A percentile compares a stretch with the other conserved stretches of the same genome.
These are phyloP conservation scores for Casaregolazyma suthepensis DNA, from an alignment of 1,139 yeast genomes.

Conservation along the genomic window DNA sequence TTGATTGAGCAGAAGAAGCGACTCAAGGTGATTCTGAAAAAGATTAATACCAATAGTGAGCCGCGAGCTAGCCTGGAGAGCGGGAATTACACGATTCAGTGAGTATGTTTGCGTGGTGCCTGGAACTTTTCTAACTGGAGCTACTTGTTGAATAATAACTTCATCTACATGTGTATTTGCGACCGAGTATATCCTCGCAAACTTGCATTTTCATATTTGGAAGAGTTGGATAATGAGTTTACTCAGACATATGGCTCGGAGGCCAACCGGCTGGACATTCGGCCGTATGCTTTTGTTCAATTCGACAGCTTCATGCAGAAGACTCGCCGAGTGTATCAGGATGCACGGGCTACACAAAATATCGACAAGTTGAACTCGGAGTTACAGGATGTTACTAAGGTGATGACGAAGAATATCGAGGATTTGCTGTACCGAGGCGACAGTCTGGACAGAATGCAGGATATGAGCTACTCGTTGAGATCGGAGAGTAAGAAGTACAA, in stretches of 20 bases:
- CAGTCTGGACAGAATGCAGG: constrained; percentile 84
- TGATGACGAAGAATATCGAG: constrained; percentile 94
- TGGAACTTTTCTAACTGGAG: constrained; percentile 10
- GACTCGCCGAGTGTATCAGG: constrained; percentile 83
- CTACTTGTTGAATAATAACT: constrained; percentile 56
- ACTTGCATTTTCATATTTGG: constrained; percentile 79
- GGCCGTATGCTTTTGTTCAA: constrained; percentile 87
- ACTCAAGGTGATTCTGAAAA: constrained; percentile 67
- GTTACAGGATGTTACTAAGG: constrained; percentile 86
- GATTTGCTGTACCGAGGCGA: constrained; percentile 93
- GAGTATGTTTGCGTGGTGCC: constrained; percentile 12
- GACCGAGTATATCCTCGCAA: constrained; percentile 80
- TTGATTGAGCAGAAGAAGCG: constrained; percentile 77
- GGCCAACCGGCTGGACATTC: constrained; percentile 52
- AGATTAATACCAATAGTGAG: constrained; percentile 76
- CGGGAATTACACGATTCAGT: constrained; percentile 66
- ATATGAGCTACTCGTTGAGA: constrained; percentile 72
- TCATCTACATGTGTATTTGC: constrained; percentile 71
- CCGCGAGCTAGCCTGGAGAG: constrained; percentile 82
- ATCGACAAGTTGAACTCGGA: constrained; percentile 82
- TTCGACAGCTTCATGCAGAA: constrained; percentile 80
- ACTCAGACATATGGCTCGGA: constrained; percentile 72
- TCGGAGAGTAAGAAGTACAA: constrained; percentile 83
- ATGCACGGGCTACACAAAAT: constrained; percentile 84
- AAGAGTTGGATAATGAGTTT: constrained; percentile 79